Evolutionary conservation across 495 filamentous ascomycete genomes (phyloP), one percentile per base, ranked within the genome.

Genomic region (Pseudomonodictys pantanalensis): DNA sequence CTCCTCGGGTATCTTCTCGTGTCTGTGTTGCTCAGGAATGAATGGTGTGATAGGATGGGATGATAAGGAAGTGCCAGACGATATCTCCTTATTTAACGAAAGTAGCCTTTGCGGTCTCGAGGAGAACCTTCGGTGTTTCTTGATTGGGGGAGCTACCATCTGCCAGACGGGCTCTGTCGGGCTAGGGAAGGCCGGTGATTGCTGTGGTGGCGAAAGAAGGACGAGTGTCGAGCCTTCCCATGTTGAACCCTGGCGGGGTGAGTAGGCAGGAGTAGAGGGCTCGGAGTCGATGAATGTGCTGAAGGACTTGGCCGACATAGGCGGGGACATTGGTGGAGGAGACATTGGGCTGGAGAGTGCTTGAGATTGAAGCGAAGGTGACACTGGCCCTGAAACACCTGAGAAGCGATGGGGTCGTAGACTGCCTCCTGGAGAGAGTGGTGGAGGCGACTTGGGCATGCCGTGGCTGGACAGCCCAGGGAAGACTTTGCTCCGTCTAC

Each of bases 201-300:
- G 44, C 23, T 30, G 44, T 38, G 20, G 25, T 8, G 38, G 63
- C 42, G 58, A 61, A 20, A 61, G 49, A 15, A 61, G 38, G 24
- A 51, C 9, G 12, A 60, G 23, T 8, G 57, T 62, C 2, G 52
- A 56, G 44, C 46, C 33, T 22, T 64, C 60, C 53, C 60, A 52
- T 4, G 49, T 17, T 7, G 52, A 47, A 32, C 41, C 54, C 1
- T 17, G 12, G 15, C 55, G 17, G 4, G 64, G 64, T 23, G 64
- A 67, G 30, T 48, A 62, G 3, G 58, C 51, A 17, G 64, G 58
- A 1, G 60, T 52, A 2, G 60, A 64, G 7, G 60, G 60, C 33
- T 47, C 58, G 9, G 64, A 67, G 10, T 61, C 64, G 43, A 58
- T 62, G 22, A 67, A 62, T 3, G 64, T 67, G 22, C 53, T 45